A percentile compares a stretch with the other conserved stretches of the same genome.
phyloP scores from a whole-genome alignment of 306 rosid species.

The Medicago arabica region DNA sequence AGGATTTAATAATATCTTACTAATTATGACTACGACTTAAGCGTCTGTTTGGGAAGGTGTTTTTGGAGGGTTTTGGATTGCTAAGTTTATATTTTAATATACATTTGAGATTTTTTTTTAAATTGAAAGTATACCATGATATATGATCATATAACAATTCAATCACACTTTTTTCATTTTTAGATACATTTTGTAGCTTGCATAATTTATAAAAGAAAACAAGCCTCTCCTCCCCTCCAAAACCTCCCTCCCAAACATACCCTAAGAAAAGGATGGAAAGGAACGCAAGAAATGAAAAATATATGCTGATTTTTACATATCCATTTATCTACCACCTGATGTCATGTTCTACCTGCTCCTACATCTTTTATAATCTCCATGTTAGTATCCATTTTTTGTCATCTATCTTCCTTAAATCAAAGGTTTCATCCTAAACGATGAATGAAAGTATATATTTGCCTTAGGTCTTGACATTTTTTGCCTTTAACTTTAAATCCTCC shows the following conservation, averaged over 20 bases:
- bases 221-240: too few species aligned
- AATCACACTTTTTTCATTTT: too few species aligned
- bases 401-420: conserved; percentile 21
- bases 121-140: too few species aligned
- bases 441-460: neutral
- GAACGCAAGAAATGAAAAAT: neutral
- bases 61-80: too few species aligned
- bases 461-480: neutral
- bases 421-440: conserved; percentile 2
- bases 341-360: conserved; percentile 16
- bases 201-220: too few species aligned
- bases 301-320: conserved; percentile 8
- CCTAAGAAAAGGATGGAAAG: neutral
- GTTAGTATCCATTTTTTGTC: conserved; percentile 7
- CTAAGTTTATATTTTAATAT: too few species aligned
- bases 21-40: neutral
- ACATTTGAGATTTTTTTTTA: too few species aligned
- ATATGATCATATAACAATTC: too few species aligned
- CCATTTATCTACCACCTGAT: conserved; percentile 12
- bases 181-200: too few species aligned
- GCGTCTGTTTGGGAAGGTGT: too few species aligned
- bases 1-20: conserved; percentile 7
- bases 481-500: neutral
- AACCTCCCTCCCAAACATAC: too few species aligned
- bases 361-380: conserved; percentile 14